Conservation (phyloP, 2,329 filamentous ascomycete species). For the Fusarium burgessii region DNA sequence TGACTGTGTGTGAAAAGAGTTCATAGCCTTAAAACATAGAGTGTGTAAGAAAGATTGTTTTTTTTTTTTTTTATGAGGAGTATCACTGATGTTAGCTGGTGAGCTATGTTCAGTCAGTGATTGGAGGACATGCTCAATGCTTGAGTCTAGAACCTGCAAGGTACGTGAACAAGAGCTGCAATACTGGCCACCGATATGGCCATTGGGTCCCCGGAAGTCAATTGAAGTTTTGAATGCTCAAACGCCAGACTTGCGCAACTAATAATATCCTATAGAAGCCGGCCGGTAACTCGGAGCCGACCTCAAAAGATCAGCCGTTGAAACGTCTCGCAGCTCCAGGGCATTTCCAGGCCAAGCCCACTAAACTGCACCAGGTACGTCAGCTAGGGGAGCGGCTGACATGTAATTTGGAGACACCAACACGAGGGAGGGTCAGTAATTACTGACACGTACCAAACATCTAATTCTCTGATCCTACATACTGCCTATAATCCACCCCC, state of each 20-base stretch:
- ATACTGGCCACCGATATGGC: neutral
- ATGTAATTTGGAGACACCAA: slow-evolving; percentile 32
- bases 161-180: neutral
- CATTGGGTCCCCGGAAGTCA: neutral
- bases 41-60: neutral
- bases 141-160: neutral
- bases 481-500: slow-evolving; percentile 11
- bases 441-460: slow-evolving; percentile 17
- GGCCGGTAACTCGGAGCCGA: slow-evolving; percentile 28
- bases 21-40: neutral
- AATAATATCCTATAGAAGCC: slow-evolving; percentile 7
- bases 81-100: neutral
- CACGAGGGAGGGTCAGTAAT: slow-evolving; percentile 32
- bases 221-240: neutral
- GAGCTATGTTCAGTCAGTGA: neutral
- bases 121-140: neutral
- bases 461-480: slow-evolving; percentile 32
- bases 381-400: slow-evolving; percentile 37
- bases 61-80: too few relatives aligned
- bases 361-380: slow-evolving; percentile 40
- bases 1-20: neutral
- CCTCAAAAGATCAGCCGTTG: slow-evolving; percentile 22
- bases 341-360: slow-evolving; percentile 33
- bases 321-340: slow-evolving; percentile 34
- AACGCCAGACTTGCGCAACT: neutral